Evolutionary conservation across 257 asterid genomes (phyloP).

Genomic region (Solanum bulbocastanum): DNA sequence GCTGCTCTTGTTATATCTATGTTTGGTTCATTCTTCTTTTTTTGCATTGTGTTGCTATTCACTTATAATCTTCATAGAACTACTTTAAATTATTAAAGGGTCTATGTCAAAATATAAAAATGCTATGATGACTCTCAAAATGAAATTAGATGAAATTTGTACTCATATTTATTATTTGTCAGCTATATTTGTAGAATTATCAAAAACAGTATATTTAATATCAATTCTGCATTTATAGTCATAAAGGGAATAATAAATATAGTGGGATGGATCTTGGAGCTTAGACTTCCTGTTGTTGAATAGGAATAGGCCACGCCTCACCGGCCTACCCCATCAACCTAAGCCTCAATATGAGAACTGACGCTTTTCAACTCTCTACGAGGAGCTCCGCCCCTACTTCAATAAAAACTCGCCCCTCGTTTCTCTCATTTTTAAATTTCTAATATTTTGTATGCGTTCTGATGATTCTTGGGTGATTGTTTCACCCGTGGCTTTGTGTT

Average conservation of each 20-base stretch:
- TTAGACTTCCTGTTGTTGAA: background rate
- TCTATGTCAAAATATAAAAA: background rate
- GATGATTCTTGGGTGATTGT: background rate
- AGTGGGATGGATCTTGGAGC: background rate
- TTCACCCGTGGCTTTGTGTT: background rate
- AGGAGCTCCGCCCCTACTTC: background rate
- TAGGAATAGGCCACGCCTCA: background rate
- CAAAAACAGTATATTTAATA: background rate
- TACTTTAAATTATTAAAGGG: background rate
- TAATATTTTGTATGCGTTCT: background rate
- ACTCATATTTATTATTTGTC: background rate
- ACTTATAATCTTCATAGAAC: background rate
- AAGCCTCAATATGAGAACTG: background rate
- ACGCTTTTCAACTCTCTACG: background rate
- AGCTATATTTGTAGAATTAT: background rate
- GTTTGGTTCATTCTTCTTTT: background rate
- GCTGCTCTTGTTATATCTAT: slow-evolving; percentile 8
- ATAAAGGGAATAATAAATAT: background rate
- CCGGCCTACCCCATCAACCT: background rate
- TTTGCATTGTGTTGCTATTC: slow-evolving; percentile 1
- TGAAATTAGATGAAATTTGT: background rate
- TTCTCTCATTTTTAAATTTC: background rate
- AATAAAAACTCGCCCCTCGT: background rate
- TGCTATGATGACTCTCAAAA: background rate
- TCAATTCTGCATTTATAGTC: background rate